phyloP scores from a whole-genome alignment of 2,329 filamentous ascomycete species.

The Huntiella omanensis region DNA sequence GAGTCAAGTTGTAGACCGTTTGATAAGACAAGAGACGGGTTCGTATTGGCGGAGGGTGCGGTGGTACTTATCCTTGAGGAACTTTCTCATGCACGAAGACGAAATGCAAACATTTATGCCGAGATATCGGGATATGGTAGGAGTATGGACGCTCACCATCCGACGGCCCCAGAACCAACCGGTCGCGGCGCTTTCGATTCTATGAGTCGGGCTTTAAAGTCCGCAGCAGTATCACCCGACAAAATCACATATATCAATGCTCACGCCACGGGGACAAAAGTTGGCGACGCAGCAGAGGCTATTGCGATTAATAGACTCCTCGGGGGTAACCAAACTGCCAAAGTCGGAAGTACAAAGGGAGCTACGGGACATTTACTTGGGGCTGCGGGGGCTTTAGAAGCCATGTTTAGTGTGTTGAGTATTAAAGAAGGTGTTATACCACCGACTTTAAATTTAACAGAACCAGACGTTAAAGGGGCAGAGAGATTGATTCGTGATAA shows the following conservation, averaged over 20 bases:
- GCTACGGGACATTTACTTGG: conserved; percentile 82
- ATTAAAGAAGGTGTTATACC: conserved; percentile 64
- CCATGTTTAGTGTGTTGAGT: conserved; percentile 65
- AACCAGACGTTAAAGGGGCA: conserved; percentile 44
- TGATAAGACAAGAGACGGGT: conserved; percentile 59
- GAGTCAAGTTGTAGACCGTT: conserved; percentile 65
- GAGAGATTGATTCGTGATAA: conserved; percentile 71
- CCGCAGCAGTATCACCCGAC: conserved; percentile 48
- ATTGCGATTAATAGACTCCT: conserved; percentile 62
- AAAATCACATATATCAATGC: conserved; percentile 86
- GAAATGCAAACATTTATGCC: conserved; percentile 70
- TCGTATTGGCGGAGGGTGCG: conserved; percentile 85
- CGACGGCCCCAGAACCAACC: conserved; percentile 74
- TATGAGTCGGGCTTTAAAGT: conserved; percentile 66
- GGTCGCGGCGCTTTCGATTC: conserved; percentile 65
- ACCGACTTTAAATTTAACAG: conserved; percentile 67
- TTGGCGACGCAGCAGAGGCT: conserved; percentile 82
- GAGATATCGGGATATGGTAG: conserved; percentile 79
- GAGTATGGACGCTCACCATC: conserved; percentile 79
- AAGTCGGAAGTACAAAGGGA: conserved; percentile 80
- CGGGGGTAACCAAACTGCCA: conserved; percentile 11
- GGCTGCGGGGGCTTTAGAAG: conserved; percentile 78
- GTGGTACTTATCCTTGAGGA: conserved; percentile 81
- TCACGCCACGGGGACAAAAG: conserved; percentile 71
- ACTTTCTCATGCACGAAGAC: conserved; percentile 62